phyloP scores from a whole-genome alignment of 108 stramenopile species.

The Skeletonema menzelii region DNA sequence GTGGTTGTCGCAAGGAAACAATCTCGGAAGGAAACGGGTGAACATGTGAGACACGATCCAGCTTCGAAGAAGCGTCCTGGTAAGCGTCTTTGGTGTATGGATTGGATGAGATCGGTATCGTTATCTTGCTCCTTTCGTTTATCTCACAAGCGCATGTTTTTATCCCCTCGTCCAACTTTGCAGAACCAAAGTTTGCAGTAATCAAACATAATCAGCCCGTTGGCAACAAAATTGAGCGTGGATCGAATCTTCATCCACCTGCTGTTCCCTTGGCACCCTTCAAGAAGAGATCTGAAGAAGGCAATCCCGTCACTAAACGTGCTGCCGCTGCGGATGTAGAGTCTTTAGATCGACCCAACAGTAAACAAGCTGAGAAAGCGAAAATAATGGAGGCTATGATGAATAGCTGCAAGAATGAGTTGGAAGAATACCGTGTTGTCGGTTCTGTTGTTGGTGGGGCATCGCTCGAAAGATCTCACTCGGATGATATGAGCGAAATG shows the following conservation, averaged over 20 bases:
- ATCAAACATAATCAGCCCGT: not conserved
- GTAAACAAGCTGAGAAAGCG: conserved; percentile 13
- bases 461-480: conserved; percentile 27
- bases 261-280: not conserved
- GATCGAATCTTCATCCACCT: not conserved
- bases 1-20: not conserved
- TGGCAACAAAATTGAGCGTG: not conserved
- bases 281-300: not conserved
- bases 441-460: conserved; percentile 37
- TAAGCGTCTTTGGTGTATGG: not conserved
- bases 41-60: not conserved
- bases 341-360: conserved; percentile 4
- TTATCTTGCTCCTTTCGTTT: not conserved
- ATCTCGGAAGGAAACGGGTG: not conserved
- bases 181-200: not conserved
- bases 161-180: not conserved
- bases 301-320: not conserved
- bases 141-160: no score
- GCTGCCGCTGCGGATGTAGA: conserved; percentile 2
- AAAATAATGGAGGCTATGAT: conserved; percentile 40
- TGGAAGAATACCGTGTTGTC: conserved; percentile 11
- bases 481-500: conserved; percentile 39
- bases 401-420: conserved; percentile 33
- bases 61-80: not conserved
- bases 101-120: not conserved